Evolutionary conservation across 2,329 filamentous ascomycete species (phyloP).

Genomic region (Phyllosticta citribraziliensis): DNA sequence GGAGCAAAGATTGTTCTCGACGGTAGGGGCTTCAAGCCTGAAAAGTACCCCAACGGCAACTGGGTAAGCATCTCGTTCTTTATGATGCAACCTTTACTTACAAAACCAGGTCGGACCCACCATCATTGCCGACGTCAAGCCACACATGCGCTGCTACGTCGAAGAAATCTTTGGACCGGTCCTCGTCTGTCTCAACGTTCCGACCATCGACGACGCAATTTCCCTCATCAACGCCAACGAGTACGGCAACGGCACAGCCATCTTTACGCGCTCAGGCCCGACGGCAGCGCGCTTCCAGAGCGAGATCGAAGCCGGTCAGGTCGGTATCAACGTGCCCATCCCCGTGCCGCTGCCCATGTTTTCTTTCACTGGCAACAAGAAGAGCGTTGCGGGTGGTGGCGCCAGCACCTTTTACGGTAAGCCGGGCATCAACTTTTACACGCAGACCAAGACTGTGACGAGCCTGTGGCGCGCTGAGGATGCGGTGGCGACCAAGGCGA

Average conservation of each 20-base stretch:
- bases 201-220: conserved; percentile 70
- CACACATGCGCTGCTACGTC: conserved; percentile 72
- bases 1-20: conserved; percentile 77
- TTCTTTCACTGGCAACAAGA: conserved; percentile 63
- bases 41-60: conserved; percentile 77
- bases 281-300: conserved; percentile 71
- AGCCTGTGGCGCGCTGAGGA: conserved; percentile 81
- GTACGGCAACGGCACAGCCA: conserved; percentile 77
- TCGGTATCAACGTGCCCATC: conserved; percentile 59
- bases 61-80: conserved; percentile 41
- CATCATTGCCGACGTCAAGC: conserved; percentile 71
- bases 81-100: not conserved
- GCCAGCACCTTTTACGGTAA: conserved; percentile 93
- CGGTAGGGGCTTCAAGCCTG: conserved; percentile 62
- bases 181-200: conserved; percentile 68
- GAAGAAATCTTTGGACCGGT: conserved; percentile 84
- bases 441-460: conserved; percentile 95
- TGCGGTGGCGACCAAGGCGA: conserved; percentile 73
- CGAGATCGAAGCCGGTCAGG: conserved; percentile 75
- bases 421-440: conserved; percentile 89
- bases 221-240: conserved; percentile 76
- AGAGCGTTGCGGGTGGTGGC: conserved; percentile 81
- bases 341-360: conserved; percentile 48
- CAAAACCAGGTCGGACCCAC: conserved; percentile 60
- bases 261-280: conserved; percentile 70